These are phyloP conservation scores for Taiozyma onychis DNA, from an alignment of 1,139 yeast species.

Conservation along the genomic window DNA sequence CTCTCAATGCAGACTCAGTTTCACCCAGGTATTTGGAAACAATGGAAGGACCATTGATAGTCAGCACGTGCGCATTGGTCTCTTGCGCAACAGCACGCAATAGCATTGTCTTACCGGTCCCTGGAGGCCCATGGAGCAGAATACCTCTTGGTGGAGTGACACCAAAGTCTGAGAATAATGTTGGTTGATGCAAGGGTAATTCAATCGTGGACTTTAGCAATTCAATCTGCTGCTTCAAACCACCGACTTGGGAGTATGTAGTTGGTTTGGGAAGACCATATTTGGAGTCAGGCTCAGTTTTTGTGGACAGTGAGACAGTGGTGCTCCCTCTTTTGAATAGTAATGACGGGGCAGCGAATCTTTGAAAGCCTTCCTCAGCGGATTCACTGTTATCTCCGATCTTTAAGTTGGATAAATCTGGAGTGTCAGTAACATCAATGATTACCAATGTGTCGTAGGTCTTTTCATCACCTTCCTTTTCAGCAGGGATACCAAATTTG, in stretches of 20 bases:
- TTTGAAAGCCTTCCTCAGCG: conserved; percentile 19
- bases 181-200: conserved; percentile 75
- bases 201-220: conserved; percentile 64
- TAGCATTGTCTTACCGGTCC: conserved; percentile 94
- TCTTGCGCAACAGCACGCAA: conserved; percentile 75
- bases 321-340: conserved; percentile 39
- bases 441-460: conserved; percentile 24
- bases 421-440: conserved; percentile 28
- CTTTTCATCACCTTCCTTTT: conserved; percentile 18
- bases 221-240: conserved; percentile 59
- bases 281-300: conserved; percentile 21
- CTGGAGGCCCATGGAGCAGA: conserved; percentile 91
- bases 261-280: conserved; percentile 36
- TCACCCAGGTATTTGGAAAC: conserved; percentile 92
- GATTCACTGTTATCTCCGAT: conserved; percentile 11
- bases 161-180: conserved; percentile 76
- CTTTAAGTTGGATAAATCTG: conserved; percentile 30
- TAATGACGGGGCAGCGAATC: conserved; percentile 40
- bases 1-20: conserved; percentile 78
- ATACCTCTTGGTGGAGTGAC: conserved; percentile 89
- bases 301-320: conserved; percentile 22
- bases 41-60: conserved; percentile 87
- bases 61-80: conserved; percentile 69
- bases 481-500: conserved; percentile 17
- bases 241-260: conserved; percentile 64